Base-by-base conservation (phyloP, 768 basidiomycete species). In the Lactarius psammicola region DNA sequence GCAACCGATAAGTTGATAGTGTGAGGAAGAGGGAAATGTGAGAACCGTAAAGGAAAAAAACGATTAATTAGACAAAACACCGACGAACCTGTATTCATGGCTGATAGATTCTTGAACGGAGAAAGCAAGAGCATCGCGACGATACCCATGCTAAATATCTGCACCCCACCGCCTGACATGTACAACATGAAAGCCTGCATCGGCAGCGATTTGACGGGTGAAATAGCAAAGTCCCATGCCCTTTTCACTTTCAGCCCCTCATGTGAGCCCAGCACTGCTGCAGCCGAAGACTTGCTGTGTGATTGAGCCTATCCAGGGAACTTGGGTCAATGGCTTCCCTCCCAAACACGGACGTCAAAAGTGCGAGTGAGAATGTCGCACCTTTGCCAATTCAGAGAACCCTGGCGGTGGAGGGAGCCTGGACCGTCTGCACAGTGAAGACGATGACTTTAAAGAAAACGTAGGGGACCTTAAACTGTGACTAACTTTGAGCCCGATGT, bases 141-240 rank as follows among this genome's bases (percentile, higher is more conserved):
- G 75, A 95, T 95, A 38, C 95, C 94, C 81, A 98, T 93, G 77
- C 94, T 95, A 76, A 98, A 97, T 51, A 98, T 89, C 76, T 98
- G 95, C 17, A 98, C 90, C 58, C 94, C 93, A 15, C 93, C 89
- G 40, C 95, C 95, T 26, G 94, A 95, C 91, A 98, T 96, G 84
- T 98, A 98, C 38, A 98, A 82, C 95, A 98, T 98, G 79, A 98
- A 90, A 5, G 89, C 94, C 73, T 98, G 94, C 95, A 97, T 97
- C 4, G 95, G 95, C 31, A 98, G 82, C 17, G 87, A 86, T 76
- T 98, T 97, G 38, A 91, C 92, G 1, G 95, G 95, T 4, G 85
- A 80, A 57, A 88, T 83, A 44, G 93, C 93, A 49, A 92, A 80
- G 68, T 94, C 92, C 90, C 93, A 92, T 51, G 93, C 93, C 31